A percentile compares a stretch with the other conserved stretches of the same genome.
phyloP scores from a whole-genome alignment of 495 filamentous ascomycete genomes.

The Penicillium psychrofluorescens region DNA sequence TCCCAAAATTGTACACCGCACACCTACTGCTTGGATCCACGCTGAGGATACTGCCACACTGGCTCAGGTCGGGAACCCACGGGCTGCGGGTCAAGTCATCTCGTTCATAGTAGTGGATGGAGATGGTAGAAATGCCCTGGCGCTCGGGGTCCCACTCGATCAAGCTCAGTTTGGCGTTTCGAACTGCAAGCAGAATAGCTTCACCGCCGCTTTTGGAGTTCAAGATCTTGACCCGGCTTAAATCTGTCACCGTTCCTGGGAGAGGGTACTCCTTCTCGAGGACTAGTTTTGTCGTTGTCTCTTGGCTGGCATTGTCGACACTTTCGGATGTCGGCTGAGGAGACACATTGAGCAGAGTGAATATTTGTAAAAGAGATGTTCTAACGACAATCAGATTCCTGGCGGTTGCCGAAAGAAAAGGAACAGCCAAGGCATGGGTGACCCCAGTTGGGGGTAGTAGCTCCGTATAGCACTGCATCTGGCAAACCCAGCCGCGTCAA shows the following conservation, averaged over 20 bases:
- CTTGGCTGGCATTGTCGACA: constrained; percentile 31
- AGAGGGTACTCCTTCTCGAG: constrained; percentile 77
- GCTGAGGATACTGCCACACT: constrained; percentile 68
- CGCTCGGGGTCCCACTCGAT: constrained; percentile 89
- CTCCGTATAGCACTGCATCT: constrained; percentile 83
- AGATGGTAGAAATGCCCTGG: constrained; percentile 72
- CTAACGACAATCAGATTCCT: constrained; percentile 83
- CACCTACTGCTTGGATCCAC: constrained; percentile 90
- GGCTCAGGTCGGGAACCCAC: constrained; percentile 63
- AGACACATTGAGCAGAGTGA: constrained; percentile 36
- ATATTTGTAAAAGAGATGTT: constrained; percentile 87
- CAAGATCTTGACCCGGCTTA: constrained; percentile 65
- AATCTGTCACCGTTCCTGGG: constrained; percentile 72
- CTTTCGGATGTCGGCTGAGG: constrained; percentile 37
- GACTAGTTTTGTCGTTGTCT: constrained; percentile 61
- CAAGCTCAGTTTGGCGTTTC: constrained; percentile 86
- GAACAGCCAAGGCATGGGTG: constrained; percentile 73
- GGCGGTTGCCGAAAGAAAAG: constrained; percentile 67
- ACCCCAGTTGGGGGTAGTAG: constrained; percentile 87
- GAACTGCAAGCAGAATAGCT: constrained; percentile 73
- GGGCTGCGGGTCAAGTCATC: constrained; percentile 73
- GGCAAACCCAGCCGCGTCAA: background rate
- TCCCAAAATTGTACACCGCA: constrained; percentile 85
- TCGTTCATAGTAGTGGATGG: constrained; percentile 96
- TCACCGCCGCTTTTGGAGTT: constrained; percentile 73